Percentiles rank a stretch among this genome's conserved stretches.
Evolutionary conservation across 345 rosid species (phyloP).

Genomic region (Trapa bicornis): DNA sequence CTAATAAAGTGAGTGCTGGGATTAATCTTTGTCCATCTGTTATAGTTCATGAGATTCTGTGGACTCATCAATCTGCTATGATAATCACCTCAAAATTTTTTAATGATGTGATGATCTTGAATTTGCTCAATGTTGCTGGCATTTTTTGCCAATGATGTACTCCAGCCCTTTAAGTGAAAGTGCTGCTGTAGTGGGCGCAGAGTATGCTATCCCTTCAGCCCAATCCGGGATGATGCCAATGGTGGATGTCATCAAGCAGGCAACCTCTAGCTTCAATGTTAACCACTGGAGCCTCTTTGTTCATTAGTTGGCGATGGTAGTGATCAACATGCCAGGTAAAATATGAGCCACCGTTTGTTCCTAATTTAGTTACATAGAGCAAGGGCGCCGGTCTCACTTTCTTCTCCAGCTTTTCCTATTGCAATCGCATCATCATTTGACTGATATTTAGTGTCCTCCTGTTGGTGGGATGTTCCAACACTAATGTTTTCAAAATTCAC

Average conservation of each 20-base stretch:
- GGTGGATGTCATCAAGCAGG: constrained; percentile 56
- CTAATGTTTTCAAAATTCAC: no score
- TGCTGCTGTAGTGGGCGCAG: constrained; percentile 59
- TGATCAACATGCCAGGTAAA: not conserved
- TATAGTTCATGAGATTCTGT: not conserved
- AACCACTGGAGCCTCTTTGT: constrained; percentile 66
- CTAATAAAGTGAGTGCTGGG: constrained; percentile 41
- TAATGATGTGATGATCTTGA: not conserved
- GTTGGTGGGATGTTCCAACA: no score
- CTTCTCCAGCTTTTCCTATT: not conserved
- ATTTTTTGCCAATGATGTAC: not conserved
- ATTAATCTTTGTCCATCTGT: not conserved
- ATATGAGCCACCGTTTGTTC: not conserved
- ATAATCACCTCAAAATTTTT: not conserved
- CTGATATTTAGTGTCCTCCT: no score
- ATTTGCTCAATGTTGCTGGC: not conserved
- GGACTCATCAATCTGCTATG: not conserved
- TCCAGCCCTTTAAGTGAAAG: constrained; percentile 74
- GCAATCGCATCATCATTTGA: no score
- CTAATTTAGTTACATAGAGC: not conserved
- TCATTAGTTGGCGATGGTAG: not conserved
- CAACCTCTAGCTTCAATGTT: constrained; percentile 57
- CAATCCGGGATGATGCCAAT: constrained; percentile 48
- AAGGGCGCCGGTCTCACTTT: not conserved
- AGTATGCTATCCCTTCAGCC: constrained; percentile 45